A percentile compares a stretch with the other conserved stretches of the same genome.
Evolutionary conservation across 306 rosid genomes (phyloP).

Genomic region (barrel medic (Medicago truncatula)): MtrunA17r5.0-ANR NC_053048.1:5614001-5614500

Average conservation of each 20-base stretch:
- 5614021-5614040: conserved; percentile 7
- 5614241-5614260: conserved; percentile 33
- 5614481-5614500: conserved; percentile 72
- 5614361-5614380: conserved; percentile 29
- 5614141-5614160: conserved; percentile 78
- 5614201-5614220: conserved; percentile 26
- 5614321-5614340: conserved; percentile 47
- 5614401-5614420: conserved; percentile 73
- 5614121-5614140: conserved; percentile 69
- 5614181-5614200: conserved; percentile 18
- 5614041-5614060: conserved; percentile 55
- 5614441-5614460: conserved; percentile 95
- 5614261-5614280: conserved; percentile 96
- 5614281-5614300: conserved; percentile 81
- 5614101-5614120: conserved; percentile 68
- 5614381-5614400: conserved; percentile 62
- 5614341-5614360: conserved; percentile 20
- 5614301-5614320: conserved; percentile 80
- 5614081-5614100: conserved; percentile 75
- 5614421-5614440: conserved; percentile 79
- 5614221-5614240: conserved; percentile 13
- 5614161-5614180: conserved; percentile 90
- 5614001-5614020: conserved; percentile 38
- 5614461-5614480: conserved; percentile 80
- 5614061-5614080: conserved; percentile 83